These are phyloP conservation scores for Aspergillus funiculosus DNA, from an alignment of 495 filamentous ascomycete genomes.

Conservation along the genomic window DNA sequence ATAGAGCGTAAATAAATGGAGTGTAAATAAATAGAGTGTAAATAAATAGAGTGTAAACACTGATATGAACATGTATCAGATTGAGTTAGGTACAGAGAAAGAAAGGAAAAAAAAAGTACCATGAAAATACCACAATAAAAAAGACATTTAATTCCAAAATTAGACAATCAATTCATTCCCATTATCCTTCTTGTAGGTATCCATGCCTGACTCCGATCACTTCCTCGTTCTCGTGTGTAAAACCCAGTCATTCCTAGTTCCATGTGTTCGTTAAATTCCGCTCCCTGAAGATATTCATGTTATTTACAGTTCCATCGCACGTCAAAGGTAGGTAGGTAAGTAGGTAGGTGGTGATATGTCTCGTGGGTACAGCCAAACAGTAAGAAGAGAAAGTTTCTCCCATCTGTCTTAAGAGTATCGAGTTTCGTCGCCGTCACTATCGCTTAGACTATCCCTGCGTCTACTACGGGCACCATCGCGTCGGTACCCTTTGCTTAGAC, in stretches of 20 bases:
- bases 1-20: too few relatives aligned
- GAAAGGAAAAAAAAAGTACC: not conserved
- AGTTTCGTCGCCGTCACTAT: constrained; percentile 42
- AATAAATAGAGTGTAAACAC: too few relatives aligned
- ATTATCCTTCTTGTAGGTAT: not conserved
- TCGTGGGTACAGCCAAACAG: not conserved
- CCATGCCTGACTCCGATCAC: not conserved
- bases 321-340: not conserved
- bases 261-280: not conserved
- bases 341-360: not conserved
- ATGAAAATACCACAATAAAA: not conserved
- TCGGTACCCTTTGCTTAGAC: constrained; percentile 52
- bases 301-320: constrained; percentile 9
- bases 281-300: not conserved
- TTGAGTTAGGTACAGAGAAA: too few relatives aligned
- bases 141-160: too few relatives aligned
- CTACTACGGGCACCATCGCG: constrained; percentile 37
- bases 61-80: too few relatives aligned
- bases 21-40: not conserved
- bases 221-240: not conserved
- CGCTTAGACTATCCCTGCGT: constrained; percentile 49
- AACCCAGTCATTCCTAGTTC: not conserved
- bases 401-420: constrained; percentile 28
- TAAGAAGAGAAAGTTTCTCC: constrained; percentile 2
- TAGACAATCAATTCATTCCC: not conserved